phyloP scores from a whole-genome alignment of 2,329 filamentous ascomycete genomes.

The Coniella lustricola region DNA sequence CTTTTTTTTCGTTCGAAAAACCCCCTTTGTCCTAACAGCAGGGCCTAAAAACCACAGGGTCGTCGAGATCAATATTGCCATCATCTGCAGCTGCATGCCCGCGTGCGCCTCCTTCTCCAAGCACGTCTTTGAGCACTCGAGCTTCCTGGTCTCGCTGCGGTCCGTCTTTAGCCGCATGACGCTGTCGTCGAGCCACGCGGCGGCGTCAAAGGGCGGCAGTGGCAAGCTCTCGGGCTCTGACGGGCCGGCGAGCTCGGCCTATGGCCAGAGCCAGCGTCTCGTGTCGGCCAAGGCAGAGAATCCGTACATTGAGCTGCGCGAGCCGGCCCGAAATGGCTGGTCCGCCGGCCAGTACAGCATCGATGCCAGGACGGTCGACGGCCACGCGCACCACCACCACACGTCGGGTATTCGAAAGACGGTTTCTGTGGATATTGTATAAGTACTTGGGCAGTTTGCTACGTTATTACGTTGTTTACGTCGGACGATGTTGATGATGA shows the following conservation, averaged over 20 bases:
- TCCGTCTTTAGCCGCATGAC: background rate
- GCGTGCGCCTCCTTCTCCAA: background rate
- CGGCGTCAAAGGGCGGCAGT: background rate
- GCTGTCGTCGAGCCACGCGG: background rate
- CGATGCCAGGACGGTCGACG: background rate
- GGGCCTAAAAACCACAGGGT: background rate
- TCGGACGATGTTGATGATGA: too few relatives aligned
- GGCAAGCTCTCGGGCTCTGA: background rate
- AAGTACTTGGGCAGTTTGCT: background rate
- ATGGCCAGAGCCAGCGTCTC: background rate
- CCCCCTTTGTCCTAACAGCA: too few relatives aligned
- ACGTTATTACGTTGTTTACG: too few relatives aligned
- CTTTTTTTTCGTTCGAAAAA: too few relatives aligned
- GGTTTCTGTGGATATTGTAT: background rate
- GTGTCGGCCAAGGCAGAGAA: background rate
- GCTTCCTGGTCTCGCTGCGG: background rate
- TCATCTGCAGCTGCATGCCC: background rate
- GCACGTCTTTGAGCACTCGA: background rate
- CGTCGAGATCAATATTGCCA: background rate
- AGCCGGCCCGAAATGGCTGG: background rate
- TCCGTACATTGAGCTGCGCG: background rate
- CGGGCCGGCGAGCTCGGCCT: background rate
- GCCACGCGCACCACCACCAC: background rate
- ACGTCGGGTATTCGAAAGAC: background rate
- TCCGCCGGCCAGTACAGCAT: background rate